A percentile compares a stretch with the other conserved stretches of the same genome.
Evolutionary conservation across 331 rosid species (phyloP).

Genomic region (Stylosanthes scabra): DNA sequence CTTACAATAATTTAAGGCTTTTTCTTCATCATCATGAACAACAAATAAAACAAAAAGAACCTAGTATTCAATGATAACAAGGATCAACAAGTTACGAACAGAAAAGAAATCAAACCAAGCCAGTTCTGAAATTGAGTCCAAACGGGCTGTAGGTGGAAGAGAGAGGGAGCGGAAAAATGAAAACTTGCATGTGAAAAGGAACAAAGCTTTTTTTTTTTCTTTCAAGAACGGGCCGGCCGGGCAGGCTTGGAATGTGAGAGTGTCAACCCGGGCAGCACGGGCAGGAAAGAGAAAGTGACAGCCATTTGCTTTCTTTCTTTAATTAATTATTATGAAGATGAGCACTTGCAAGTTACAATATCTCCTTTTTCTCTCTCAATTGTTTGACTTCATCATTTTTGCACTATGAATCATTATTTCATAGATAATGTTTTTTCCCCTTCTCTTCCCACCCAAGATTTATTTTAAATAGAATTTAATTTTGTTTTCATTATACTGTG

Average conservation of each 20-base stretch:
- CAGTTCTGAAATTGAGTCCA: slow-evolving; percentile 46
- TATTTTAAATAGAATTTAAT: not conserved
- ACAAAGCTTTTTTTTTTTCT: slow-evolving; percentile 24
- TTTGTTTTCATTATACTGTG: no score
- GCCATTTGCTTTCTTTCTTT: slow-evolving; percentile 45
- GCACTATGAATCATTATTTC: slow-evolving; percentile 39
- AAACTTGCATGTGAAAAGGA: slow-evolving; percentile 51
- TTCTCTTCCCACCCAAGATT: not conserved
- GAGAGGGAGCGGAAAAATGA: slow-evolving; percentile 47
- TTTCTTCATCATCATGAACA: slow-evolving; percentile 1
- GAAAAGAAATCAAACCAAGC: slow-evolving; percentile 16
- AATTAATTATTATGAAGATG: not conserved
- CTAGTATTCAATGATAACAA: slow-evolving; percentile 13
- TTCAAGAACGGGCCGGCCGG: slow-evolving; percentile 53
- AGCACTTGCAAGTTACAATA: slow-evolving; percentile 39
- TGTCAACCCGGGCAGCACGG: slow-evolving; percentile 42
- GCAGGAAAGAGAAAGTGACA: slow-evolving; percentile 63
- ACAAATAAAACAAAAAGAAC: not conserved
- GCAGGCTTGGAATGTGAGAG: slow-evolving; percentile 44
- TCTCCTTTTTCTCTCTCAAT: slow-evolving; percentile 39
- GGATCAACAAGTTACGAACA: slow-evolving; percentile 34
- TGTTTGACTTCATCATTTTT: slow-evolving; percentile 48
- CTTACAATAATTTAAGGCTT: slow-evolving; percentile 41
- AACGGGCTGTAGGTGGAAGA: slow-evolving; percentile 36
- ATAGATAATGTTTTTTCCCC: slow-evolving; percentile 36